phyloP scores from a whole-genome alignment of 768 basidiomycete species.

The Mycena leptocephala region DNA sequence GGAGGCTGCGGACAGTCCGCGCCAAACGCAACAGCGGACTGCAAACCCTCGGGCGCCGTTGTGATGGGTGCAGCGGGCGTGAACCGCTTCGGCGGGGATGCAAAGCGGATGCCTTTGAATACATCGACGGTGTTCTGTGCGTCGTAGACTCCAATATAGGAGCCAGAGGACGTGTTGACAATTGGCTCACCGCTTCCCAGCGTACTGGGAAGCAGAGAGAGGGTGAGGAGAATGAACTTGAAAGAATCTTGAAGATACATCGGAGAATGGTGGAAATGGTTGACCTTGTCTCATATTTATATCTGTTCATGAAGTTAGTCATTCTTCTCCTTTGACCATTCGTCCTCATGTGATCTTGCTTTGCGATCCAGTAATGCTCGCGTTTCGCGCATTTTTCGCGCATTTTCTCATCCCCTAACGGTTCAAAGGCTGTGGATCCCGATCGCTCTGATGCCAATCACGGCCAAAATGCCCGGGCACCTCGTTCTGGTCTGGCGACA shows the following conservation, averaged over 20 bases:
- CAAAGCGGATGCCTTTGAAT: slow-evolving; percentile 10
- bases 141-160: slow-evolving; percentile 13
- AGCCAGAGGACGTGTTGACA: slow-evolving; percentile 10
- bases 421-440: no score
- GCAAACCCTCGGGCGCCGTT: not conserved
- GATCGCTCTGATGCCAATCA: no score
- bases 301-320: no score
- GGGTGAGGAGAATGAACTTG: not conserved
- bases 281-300: no score
- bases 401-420: no score
- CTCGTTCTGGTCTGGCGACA: no score
- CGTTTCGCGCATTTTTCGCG: no score
- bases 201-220: not conserved
- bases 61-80: slow-evolving; percentile 2
- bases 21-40: slow-evolving; percentile 4
- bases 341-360: no score
- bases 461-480: no score
- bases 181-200: not conserved
- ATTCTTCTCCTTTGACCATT: no score
- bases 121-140: slow-evolving; percentile 11
- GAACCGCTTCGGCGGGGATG: not conserved
- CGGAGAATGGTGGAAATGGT: not conserved
- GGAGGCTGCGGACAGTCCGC: slow-evolving; percentile 8
- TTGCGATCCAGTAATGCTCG: no score
- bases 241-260: not conserved